Base-by-base conservation (phyloP, 2,329 filamentous ascomycete species). In the Pseudocercospora fuligena region DNA sequence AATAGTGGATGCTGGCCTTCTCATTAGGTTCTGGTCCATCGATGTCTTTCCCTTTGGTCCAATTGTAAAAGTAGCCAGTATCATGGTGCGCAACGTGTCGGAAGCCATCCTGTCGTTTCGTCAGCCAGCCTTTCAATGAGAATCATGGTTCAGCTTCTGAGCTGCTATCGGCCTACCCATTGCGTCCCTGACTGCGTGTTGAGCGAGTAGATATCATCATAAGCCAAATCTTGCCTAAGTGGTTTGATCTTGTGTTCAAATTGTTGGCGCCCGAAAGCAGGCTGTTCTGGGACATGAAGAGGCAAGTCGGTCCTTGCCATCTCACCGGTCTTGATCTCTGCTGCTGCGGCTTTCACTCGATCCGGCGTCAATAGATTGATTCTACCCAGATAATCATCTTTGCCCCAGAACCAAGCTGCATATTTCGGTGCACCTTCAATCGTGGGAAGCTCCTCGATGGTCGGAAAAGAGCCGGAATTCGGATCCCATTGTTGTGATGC, bases 351-450 rank as follows among this genome's bases (percentile, higher is more conserved):
- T 56, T 84, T 82, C 40, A 88, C 85, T 14, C 86, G 80, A 3
- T 80, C 76, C 0, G 86, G 85, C 0, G 86, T 88, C 16, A 88
- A 78, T 8, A 88, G 82, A 65, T 88, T 88, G 51, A 88, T 73
- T 53, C 86, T 80, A 12, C 83, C 83, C 60, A 86, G 81, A 69
- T 81, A 78, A 70, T 87, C 86, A 73, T 87, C 79, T 47, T 84
- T 79, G 12, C 87, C 86, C 86, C 86, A 88, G 27, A 87, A 83
- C 87, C 87, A 89, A 19, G 86, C 86, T 19, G 86, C 85, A 29
- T 81, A 84, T 19, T 84, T 78, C 0, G 86, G 87, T 1, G 85
- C 85, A 36, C 82, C 83, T 0, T 82, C 77, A 43, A 88, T 80
- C 21, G 76, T 71, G 21, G 85, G 85, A 3, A 88, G 78, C 60